Conservation (phyloP, 192 early-diverging fungal genomes). For the Glomus cerebriforme region DNA sequence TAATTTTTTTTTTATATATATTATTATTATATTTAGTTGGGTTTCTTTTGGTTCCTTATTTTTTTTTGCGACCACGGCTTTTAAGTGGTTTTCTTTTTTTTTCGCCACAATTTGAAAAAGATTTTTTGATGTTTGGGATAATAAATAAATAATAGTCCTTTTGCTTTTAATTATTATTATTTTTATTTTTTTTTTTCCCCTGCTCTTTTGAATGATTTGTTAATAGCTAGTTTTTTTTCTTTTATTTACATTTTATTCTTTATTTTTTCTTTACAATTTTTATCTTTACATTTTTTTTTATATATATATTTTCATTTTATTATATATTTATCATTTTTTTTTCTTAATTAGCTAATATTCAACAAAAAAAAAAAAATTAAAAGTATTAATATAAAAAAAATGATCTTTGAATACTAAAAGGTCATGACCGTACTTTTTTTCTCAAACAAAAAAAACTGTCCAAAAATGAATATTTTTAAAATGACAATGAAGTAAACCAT, state of each 20-base stretch:
- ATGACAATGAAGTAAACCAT: too few relatives aligned
- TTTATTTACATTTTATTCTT: not conserved
- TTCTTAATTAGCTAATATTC: too few relatives aligned
- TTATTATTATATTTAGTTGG: not conserved
- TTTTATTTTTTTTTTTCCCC: not conserved
- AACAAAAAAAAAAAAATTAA: too few relatives aligned
- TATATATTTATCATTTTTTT: not conserved
- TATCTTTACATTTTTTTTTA: not conserved
- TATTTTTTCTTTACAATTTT: too few relatives aligned
- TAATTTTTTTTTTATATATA: too few relatives aligned
- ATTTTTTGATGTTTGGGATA: not conserved
- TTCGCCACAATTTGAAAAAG: not conserved
- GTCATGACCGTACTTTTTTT: too few relatives aligned
- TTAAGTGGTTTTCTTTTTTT: not conserved
- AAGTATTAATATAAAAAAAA: too few relatives aligned
- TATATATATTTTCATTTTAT: not conserved
- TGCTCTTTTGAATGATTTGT: not conserved
- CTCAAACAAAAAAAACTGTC: too few relatives aligned
- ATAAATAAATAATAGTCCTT: not conserved
- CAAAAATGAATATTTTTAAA: too few relatives aligned
- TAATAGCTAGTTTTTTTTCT: not conserved
- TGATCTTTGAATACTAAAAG: too few relatives aligned
- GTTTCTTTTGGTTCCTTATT: not conserved
- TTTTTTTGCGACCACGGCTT: not conserved
- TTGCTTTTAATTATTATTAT: not conserved